Conservation (phyloP, 805 yeast species). For the Schwanniomyces vanrijiae region DNA sequence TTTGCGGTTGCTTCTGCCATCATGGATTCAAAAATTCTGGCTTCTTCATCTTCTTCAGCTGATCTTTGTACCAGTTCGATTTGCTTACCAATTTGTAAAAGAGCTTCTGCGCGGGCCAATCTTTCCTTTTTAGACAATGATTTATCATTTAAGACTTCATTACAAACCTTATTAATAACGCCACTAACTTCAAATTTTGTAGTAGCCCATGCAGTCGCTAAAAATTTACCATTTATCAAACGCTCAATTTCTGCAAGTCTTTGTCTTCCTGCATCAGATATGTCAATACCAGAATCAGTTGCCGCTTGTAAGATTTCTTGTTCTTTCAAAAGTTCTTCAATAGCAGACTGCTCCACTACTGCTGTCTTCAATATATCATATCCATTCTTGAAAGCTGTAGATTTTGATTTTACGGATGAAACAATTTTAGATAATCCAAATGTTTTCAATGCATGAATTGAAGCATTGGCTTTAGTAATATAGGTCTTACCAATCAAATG, state of each 20-base stretch:
- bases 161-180: constrained; percentile 74
- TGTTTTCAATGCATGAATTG: constrained; percentile 72
- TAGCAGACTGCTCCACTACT: constrained; percentile 77
- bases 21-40: constrained; percentile 84
- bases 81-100: constrained; percentile 67
- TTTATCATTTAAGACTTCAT: constrained; percentile 54
- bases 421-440: constrained; percentile 85
- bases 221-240: constrained; percentile 78
- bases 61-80: constrained; percentile 71
- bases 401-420: constrained; percentile 80
- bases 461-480: constrained; percentile 69
- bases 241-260: constrained; percentile 72
- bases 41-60: constrained; percentile 90
- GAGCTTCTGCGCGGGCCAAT: constrained; percentile 74
- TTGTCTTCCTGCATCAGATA: constrained; percentile 35
- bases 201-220: constrained; percentile 95
- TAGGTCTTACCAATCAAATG: constrained; percentile 83
- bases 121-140: constrained; percentile 59
- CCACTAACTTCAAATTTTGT: constrained; percentile 86
- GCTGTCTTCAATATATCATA: constrained; percentile 81
- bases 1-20: constrained; percentile 80
- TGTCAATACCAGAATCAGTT: constrained; percentile 28
- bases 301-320: constrained; percentile 47
- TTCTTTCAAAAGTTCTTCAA: constrained; percentile 67
- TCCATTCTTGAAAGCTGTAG: constrained; percentile 79